Conservation (phyloP, 768 basidiomycete genomes). For the Leucocoprinus birnbaumii region DNA sequence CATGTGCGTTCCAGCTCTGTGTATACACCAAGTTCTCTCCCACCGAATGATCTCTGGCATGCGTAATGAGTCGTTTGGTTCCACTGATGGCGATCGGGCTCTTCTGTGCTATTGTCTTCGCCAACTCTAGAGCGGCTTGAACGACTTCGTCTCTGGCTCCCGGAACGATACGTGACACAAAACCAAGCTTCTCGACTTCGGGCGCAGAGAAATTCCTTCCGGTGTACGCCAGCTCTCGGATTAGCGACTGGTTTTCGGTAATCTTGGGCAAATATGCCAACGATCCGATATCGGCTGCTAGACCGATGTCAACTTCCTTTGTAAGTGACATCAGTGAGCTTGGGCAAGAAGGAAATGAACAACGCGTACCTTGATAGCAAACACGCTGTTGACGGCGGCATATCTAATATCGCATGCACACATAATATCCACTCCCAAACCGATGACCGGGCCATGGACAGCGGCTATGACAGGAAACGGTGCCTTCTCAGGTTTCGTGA, state of each 20-base stretch:
- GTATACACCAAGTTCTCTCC: conserved; percentile 42
- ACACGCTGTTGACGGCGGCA: conserved; percentile 56
- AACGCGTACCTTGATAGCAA: conserved; percentile 69
- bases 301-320: conserved; percentile 83
- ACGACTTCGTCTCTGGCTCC: conserved; percentile 70
- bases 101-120: conserved; percentile 64
- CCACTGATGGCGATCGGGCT: conserved; percentile 77
- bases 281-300: conserved; percentile 87
- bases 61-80: conserved; percentile 75
- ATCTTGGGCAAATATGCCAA: conserved; percentile 81
- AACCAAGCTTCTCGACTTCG: conserved; percentile 68
- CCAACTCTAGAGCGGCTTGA: conserved; percentile 62
- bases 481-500: conserved; percentile 64
- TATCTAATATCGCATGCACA: conserved; percentile 77
- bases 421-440: conserved; percentile 78
- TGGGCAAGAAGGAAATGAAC: conserved; percentile 36
- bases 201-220: conserved; percentile 64
- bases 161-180: conserved; percentile 68
- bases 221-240: conserved; percentile 76
- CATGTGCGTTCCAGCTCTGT: conserved; percentile 40
- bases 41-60: conserved; percentile 73
- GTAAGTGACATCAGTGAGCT: background rate
- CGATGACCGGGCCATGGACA: conserved; percentile 70
- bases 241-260: conserved; percentile 67
- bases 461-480: conserved; percentile 83